phyloP scores from a whole-genome alignment of 2,329 filamentous ascomycete genomes.

The Fusarium avenaceum region DNA sequence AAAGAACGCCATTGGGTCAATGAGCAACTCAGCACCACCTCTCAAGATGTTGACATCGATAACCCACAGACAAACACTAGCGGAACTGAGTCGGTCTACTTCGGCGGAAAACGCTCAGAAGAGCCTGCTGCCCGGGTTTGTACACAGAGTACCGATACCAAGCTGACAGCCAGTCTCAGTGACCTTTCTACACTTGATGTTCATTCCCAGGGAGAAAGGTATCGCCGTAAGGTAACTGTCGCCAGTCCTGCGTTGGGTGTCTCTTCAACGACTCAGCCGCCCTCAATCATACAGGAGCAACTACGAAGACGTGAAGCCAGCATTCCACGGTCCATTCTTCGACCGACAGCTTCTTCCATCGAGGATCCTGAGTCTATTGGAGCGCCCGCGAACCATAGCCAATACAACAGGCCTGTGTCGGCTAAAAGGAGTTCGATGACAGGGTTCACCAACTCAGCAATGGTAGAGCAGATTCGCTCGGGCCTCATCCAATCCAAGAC shows the following conservation, averaged over 20 bases:
- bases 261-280: slow-evolving; percentile 45
- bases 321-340: slow-evolving; percentile 55
- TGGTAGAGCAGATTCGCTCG: slow-evolving; percentile 50
- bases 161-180: not conserved
- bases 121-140: not conserved
- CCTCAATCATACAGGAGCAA: slow-evolving; percentile 56
- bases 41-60: not conserved
- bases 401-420: slow-evolving; percentile 44
- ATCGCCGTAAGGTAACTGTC: slow-evolving; percentile 52
- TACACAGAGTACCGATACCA: not conserved
- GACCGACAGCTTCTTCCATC: slow-evolving; percentile 32
- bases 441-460: slow-evolving; percentile 25
- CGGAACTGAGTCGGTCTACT: slow-evolving; percentile 1
- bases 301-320: slow-evolving; percentile 51
- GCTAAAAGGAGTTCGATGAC: slow-evolving; percentile 17
- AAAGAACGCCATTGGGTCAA: slow-evolving; percentile 51
- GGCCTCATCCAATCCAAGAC: slow-evolving; percentile 37
- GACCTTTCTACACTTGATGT: slow-evolving; percentile 1
- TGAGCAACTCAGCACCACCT: slow-evolving; percentile 36
- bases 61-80: not conserved
- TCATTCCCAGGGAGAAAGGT: slow-evolving; percentile 16
- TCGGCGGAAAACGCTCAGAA: not conserved
- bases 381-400: slow-evolving; percentile 36
- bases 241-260: slow-evolving; percentile 48
- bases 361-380: slow-evolving; percentile 20